Conservation (phyloP, 2,329 filamentous ascomycete species). For the Colletotrichum sp. region DNA sequence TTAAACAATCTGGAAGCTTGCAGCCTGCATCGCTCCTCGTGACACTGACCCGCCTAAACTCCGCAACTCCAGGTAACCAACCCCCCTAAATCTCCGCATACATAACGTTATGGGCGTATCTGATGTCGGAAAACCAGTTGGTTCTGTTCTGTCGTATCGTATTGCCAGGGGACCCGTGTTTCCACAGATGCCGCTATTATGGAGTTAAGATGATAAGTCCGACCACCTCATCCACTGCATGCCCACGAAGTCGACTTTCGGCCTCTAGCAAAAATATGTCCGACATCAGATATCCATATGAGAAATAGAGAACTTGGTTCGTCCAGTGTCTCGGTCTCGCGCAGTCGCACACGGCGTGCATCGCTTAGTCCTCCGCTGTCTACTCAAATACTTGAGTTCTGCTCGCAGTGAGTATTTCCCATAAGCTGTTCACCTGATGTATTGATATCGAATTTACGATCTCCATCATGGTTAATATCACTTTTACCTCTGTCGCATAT, state of each 20-base stretch:
- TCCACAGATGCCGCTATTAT: background rate
- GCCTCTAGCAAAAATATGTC: background rate
- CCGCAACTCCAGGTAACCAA: background rate
- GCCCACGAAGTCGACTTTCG: background rate
- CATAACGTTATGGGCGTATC: background rate
- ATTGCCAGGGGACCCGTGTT: background rate
- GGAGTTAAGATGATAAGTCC: background rate
- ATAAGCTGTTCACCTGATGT: background rate
- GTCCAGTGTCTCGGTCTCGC: background rate
- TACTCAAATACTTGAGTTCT: too few species aligned
- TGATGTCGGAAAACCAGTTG: background rate
- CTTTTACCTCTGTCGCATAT: too few species aligned
- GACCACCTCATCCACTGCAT: background rate
- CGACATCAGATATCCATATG: background rate
- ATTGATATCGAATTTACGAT: too few species aligned
- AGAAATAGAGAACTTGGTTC: background rate
- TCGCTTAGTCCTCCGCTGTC: too few species aligned
- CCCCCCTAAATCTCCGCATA: background rate
- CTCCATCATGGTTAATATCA: too few species aligned
- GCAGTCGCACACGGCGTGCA: background rate
- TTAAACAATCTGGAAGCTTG: background rate
- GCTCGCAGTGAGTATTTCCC: fast-evolving
- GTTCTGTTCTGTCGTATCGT: background rate
- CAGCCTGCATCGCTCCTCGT: background rate
- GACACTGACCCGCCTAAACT: background rate